Evolutionary conservation across 2,329 filamentous ascomycete species (phyloP).

Genomic region (Coniosporium tulheliwenetii): DNA sequence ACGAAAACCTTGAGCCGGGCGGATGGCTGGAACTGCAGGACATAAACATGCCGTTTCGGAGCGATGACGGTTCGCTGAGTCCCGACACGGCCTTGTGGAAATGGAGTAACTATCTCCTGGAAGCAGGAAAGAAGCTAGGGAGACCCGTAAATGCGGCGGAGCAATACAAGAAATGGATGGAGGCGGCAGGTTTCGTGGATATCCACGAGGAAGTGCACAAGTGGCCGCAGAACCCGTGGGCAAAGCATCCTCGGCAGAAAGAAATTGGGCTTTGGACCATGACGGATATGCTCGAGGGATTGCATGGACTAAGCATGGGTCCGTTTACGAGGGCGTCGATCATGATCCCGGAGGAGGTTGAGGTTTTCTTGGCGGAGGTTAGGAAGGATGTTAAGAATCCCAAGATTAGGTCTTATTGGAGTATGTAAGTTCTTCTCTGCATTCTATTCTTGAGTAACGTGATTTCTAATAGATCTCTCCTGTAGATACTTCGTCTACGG

Average conservation of each 20-base stretch:
- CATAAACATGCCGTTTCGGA: conserved; percentile 2
- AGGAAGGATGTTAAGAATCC: conserved; percentile 16
- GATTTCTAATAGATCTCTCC: not conserved
- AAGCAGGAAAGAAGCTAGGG: too few relatives aligned
- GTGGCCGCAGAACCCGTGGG: not conserved
- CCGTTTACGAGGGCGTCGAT: conserved; percentile 5
- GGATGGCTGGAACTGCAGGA: conserved; percentile 8
- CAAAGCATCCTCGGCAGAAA: not conserved
- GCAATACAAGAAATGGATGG: not conserved
- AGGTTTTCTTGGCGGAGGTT: conserved; percentile 13
- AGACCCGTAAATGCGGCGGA: too few relatives aligned
- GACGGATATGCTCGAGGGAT: conserved; percentile 2
- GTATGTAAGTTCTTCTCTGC: conserved; percentile 11
- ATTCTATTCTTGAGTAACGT: not conserved
- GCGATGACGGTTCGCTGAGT: conserved; percentile 3
- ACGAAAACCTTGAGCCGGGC: conserved; percentile 11
- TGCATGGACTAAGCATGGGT: conserved; percentile 1
- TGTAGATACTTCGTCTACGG: not conserved
- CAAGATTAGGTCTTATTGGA: conserved; percentile 21
- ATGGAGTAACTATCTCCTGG: too few relatives aligned
- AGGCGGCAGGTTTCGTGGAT: conserved; percentile 1
- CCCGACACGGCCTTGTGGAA: too few relatives aligned
- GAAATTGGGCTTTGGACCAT: conserved; percentile 1
- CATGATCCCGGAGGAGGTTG: conserved; percentile 3
- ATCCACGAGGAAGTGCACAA: not conserved